Conservation (phyloP, 306 rosid genomes). For the Trifolium dubium region DNA sequence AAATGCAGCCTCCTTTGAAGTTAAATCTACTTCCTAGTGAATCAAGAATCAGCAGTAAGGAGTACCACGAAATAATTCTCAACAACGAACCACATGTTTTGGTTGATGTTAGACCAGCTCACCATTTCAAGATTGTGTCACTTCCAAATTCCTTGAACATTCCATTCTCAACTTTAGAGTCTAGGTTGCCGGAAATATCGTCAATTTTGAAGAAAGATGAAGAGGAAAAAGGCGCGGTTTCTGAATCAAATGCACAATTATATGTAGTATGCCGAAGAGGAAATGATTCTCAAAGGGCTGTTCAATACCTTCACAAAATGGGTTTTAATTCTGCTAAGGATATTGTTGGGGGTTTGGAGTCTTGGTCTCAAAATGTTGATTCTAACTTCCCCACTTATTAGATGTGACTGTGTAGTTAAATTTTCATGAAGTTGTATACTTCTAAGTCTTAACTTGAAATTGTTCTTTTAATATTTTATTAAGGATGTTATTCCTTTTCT, state of each 20-base stretch:
- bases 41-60: slow-evolving; percentile 77
- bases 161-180: slow-evolving; percentile 73
- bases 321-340: slow-evolving; percentile 82
- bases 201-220: slow-evolving; percentile 52
- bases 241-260: slow-evolving; percentile 41
- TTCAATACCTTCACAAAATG: slow-evolving; percentile 71
- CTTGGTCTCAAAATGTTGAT: slow-evolving; percentile 83
- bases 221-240: slow-evolving; percentile 28
- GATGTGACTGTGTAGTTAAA: neutral
- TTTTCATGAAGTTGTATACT: slow-evolving; percentile 3
- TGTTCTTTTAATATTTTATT: neutral
- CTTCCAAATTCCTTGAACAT: slow-evolving; percentile 85
- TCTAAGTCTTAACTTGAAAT: neutral
- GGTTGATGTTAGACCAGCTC: slow-evolving; percentile 84
- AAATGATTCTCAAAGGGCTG: slow-evolving; percentile 97
- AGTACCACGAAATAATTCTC: slow-evolving; percentile 57
- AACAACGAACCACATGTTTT: slow-evolving; percentile 69
- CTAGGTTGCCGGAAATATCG: slow-evolving; percentile 61
- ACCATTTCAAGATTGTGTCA: slow-evolving; percentile 87
- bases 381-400: slow-evolving; percentile 67
- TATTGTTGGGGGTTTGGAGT: slow-evolving; percentile 81
- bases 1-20: slow-evolving; percentile 75
- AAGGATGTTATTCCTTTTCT: neutral
- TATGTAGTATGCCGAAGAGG: slow-evolving; percentile 92
- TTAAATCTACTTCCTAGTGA: slow-evolving; percentile 66